Conservation (phyloP, 805 yeast genomes). For the Sugiyamaella mastotermitis region DNA sequence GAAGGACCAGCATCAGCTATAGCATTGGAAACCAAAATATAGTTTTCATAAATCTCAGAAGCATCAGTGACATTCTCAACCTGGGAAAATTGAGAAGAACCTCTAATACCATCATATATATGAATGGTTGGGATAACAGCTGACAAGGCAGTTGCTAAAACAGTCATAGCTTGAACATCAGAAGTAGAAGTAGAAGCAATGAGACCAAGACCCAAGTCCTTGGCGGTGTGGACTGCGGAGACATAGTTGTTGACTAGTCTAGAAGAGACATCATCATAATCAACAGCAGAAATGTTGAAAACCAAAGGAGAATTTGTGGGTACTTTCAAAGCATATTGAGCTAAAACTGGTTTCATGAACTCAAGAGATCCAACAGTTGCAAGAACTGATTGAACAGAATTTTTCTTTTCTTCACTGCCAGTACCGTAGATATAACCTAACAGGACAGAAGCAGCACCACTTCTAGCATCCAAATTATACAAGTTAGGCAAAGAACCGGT, state of each 20-base stretch:
- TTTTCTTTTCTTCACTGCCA: slow-evolving; percentile 22
- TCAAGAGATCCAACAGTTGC: slow-evolving; percentile 64
- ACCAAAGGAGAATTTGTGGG: slow-evolving; percentile 46
- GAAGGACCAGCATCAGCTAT: slow-evolving; percentile 7
- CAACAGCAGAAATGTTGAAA: slow-evolving; percentile 71
- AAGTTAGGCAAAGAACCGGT: slow-evolving; percentile 55
- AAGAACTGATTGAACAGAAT: slow-evolving; percentile 35
- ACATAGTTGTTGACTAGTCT: slow-evolving; percentile 59
- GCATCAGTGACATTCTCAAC: slow-evolving; percentile 29
- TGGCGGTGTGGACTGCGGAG: slow-evolving; percentile 55
- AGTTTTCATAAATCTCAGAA: too few species aligned
- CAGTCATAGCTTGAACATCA: slow-evolving; percentile 64
- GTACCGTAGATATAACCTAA: slow-evolving; percentile 54
- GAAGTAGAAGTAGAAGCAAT: slow-evolving; percentile 56
- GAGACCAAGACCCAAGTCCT: slow-evolving; percentile 58
- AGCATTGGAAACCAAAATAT: slow-evolving; percentile 24
- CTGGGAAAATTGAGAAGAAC: slow-evolving; percentile 42
- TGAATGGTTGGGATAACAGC: slow-evolving; percentile 57
- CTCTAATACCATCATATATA: slow-evolving; percentile 75
- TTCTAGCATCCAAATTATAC: slow-evolving; percentile 56
- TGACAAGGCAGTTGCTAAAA: slow-evolving; percentile 52
- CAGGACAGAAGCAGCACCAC: slow-evolving; percentile 78
- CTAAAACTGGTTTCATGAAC: slow-evolving; percentile 59
- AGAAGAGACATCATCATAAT: slow-evolving; percentile 50
- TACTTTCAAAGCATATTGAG: slow-evolving; percentile 19